Evolutionary conservation across 768 basidiomycete species (phyloP), one percentile per base, ranked within the genome.

Genomic region (Rhizopogon roseolus): DNA sequence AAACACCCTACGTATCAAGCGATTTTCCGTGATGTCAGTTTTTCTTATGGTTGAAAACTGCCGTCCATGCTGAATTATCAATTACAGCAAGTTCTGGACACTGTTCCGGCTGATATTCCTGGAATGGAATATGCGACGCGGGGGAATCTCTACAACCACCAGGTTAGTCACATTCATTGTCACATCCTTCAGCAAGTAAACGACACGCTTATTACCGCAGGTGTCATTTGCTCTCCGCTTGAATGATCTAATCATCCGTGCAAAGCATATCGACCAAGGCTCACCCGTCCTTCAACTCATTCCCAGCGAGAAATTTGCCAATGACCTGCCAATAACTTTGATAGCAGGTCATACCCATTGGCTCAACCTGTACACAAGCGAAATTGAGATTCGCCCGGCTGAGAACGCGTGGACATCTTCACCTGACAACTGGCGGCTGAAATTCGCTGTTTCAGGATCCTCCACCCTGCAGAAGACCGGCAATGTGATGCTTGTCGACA

Each of bases 301-400:
- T 36, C 65, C 70, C 11, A 60, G 49, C 4, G 44, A 59, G 8
- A 60, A 44, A 39, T 36, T 71, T 6, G 14, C 8, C 1, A 56
- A 54, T 2, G 71, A 73, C 51, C 11, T 71, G 8, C 70, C 70
- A 0, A 42, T 13, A 0, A 51, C 59, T 0, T 34, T 71, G 19
- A 53, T 73, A 1, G 38, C 53, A 11, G 59, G 49, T 1, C 58
- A 66, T 27, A 60, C 42, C 25, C 71, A 70, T 45, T 72, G 71
- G 71, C 41, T 72, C 17, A 57, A 71, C n/a, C 41, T 70, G 4
- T 41, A 56, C 10, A 62, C 57, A 0, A 51, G 49, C 7, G 16
- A 45, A 39, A 52, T 71, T 9, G 70, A 70, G 41, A 58, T 71
- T 5, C 66, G 68, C 0, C 66, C 66, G 17, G 55, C 61, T 1